phyloP scores from a whole-genome alignment of 495 filamentous ascomycete genomes.

The Penicillium malachiteum region DNA sequence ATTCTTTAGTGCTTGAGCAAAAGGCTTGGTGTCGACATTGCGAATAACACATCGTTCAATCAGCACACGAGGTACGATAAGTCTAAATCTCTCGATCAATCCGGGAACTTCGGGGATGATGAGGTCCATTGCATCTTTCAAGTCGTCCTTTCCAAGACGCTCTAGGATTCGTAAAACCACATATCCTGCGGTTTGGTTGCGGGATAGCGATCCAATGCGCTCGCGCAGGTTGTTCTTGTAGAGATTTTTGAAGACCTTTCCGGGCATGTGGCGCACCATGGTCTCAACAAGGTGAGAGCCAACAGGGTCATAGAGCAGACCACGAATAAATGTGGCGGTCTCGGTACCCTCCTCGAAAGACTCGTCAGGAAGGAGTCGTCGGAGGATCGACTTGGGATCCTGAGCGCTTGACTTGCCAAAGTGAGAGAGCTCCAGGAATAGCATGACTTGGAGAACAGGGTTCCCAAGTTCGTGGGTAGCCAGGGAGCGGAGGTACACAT shows the following conservation, averaged over 20 bases:
- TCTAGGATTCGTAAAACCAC: slow-evolving; percentile 77
- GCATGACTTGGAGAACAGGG: slow-evolving; percentile 79
- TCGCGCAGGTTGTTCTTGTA: slow-evolving; percentile 72
- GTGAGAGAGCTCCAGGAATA: slow-evolving; percentile 77
- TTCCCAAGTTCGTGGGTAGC: slow-evolving; percentile 87
- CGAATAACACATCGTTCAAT: slow-evolving; percentile 81
- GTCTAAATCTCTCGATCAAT: slow-evolving; percentile 70
- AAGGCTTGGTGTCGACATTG: slow-evolving; percentile 55
- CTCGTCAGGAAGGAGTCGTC: slow-evolving; percentile 63
- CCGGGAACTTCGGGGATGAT: slow-evolving; percentile 67
- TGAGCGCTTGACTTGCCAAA: slow-evolving; percentile 63
- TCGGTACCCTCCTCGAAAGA: slow-evolving; percentile 56
- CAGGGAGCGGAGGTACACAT: slow-evolving; percentile 71
- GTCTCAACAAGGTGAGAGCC: slow-evolving; percentile 88
- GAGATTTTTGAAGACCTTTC: slow-evolving; percentile 83
- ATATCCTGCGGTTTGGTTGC: slow-evolving; percentile 87
- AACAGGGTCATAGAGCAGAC: slow-evolving; percentile 81
- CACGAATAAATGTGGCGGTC: slow-evolving; percentile 71
- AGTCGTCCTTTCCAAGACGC: slow-evolving; percentile 77
- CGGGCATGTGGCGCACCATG: slow-evolving; percentile 74
- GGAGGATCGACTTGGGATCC: slow-evolving; percentile 58
- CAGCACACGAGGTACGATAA: slow-evolving; percentile 72
- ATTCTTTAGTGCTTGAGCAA: slow-evolving; percentile 59
- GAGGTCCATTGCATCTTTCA: slow-evolving; percentile 64
- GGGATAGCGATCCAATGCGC: slow-evolving; percentile 71